Percentiles rank a stretch among this genome's conserved stretches.
Conservation (phyloP, 2,329 filamentous ascomycete species). For the Berkeleyomyces rouxiae region DNA sequence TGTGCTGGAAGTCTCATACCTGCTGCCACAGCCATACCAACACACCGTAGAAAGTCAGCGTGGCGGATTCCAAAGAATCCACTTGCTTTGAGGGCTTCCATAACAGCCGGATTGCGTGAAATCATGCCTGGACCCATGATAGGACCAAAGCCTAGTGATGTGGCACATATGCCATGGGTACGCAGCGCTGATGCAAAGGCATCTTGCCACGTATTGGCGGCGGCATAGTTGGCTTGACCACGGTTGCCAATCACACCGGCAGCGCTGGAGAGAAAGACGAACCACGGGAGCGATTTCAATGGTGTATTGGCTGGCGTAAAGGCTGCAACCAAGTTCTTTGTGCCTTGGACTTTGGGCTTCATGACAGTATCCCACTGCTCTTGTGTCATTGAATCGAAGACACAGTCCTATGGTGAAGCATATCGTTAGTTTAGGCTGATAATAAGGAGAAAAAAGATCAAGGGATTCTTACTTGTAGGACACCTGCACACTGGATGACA, state of each 20-base stretch:
- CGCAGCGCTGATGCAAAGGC: constrained; percentile 26
- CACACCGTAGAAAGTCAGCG: constrained; percentile 30
- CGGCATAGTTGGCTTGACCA: constrained; percentile 42
- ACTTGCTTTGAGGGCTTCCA: constrained; percentile 31
- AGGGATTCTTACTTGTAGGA: constrained; percentile 18
- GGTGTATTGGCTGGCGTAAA: constrained; percentile 18
- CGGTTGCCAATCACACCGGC: constrained; percentile 34
- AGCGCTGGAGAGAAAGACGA: constrained; percentile 19
- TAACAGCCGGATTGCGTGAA: constrained; percentile 29
- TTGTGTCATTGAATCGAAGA: constrained; percentile 22
- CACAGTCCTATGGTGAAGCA: constrained; percentile 16
- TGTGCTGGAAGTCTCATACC: constrained; percentile 26
- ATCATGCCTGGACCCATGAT: constrained; percentile 39
- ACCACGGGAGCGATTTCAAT: constrained; percentile 21
- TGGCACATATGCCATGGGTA: constrained; percentile 25
- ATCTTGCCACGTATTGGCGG: constrained; percentile 36
- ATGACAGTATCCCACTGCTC: constrained; percentile 21
- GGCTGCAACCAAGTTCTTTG: constrained; percentile 25
- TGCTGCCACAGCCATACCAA: constrained; percentile 29
- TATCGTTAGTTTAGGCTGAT: background rate
- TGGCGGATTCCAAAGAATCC: constrained; percentile 39
- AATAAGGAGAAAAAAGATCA: background rate
- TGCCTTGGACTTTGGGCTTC: constrained; percentile 24
- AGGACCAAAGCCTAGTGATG: constrained; percentile 36
- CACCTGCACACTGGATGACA: constrained; percentile 23